Base-by-base conservation (phyloP, 78 protist species). In the Dictyostelium intermedium region DNA sequence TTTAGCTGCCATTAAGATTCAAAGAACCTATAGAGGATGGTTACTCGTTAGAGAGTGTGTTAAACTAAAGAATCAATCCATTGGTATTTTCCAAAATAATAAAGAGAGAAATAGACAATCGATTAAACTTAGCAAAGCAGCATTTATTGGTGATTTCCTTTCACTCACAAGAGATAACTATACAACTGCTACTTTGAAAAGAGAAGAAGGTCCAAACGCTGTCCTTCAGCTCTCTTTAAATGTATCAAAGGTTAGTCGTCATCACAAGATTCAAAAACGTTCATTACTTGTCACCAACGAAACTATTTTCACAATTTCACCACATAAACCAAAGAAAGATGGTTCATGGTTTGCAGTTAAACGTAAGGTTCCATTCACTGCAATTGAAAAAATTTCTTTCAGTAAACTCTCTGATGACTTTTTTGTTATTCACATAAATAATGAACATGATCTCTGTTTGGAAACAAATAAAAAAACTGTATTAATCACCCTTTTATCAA, bases 401-500 rank as follows among this genome's bases (percentile, higher is more conserved):
- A 37, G 73, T 25, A 69, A 43, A 9, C 39, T 92, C 2, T 32
- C 66, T 13, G 96, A 92, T 27, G 82, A 84, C 35, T 80, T 92
- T 27, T 73, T 92, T 25, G 91, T 84, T 16, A 10, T 92, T 9
- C 96, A 92, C 43, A 73, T 92, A 0, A n/a, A 7, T 18, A 43
- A 43, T 20, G 83, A 92, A 32, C 37, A 35, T 23, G 96, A 92
- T 35, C 84, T 83, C 85, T 78, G 82, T 74, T 78, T 74, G 41
- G 96, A 85, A 47, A 83, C 96, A 34, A 80, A 53, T n/a, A 85
- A 43, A 32, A 92, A 92, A 80, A 92, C 96, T 4, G 96, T 85
- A 8, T 80, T 82, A 7, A 73, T 83, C 18, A 92, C 96, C 2
- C 79, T 92, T 1, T n/a, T 92, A 10, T 83, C 96, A 5, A 85